A percentile compares a stretch with the other conserved stretches of the same genome.
Evolutionary conservation across 2,329 filamentous ascomycete species (phyloP).

Genomic region (Neofusicoccum sp.): DNA sequence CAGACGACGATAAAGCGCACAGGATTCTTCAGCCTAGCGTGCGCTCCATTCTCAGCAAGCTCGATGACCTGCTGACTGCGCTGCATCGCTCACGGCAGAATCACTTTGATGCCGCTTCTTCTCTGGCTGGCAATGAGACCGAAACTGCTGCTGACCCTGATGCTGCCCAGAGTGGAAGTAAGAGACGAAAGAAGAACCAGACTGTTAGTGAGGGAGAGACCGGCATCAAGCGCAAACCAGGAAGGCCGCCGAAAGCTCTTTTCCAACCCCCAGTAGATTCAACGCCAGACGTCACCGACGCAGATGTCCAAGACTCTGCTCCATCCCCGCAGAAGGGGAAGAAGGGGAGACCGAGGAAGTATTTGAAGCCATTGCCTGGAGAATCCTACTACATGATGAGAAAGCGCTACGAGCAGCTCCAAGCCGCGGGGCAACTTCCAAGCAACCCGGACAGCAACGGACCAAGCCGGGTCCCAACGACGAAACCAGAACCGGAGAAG

Average conservation of each 20-base stretch:
- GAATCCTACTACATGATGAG: constrained; percentile 20
- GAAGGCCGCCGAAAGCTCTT: not conserved
- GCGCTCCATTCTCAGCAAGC: constrained; percentile 65
- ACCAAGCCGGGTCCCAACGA: not conserved
- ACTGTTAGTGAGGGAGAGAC: not conserved
- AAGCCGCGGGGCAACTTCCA: not conserved
- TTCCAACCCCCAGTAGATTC: not conserved
- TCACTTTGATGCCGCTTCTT: constrained; percentile 32
- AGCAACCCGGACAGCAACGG: not conserved
- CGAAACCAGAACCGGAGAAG: not conserved
- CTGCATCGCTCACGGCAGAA: constrained; percentile 67
- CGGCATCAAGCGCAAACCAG: not conserved
- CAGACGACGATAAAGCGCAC: constrained; percentile 68
- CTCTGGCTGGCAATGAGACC: constrained; percentile 25
- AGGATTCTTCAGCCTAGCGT: constrained; percentile 65
- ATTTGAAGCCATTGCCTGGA: not conserved
- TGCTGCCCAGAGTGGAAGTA: not conserved
- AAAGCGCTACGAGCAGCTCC: constrained; percentile 7
- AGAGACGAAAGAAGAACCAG: not conserved
- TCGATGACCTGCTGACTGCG: constrained; percentile 68
- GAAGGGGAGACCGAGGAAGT: constrained; percentile 1
- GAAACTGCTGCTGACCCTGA: constrained; percentile 28
- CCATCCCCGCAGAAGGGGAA: constrained; percentile 17
- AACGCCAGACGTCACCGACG: not conserved
- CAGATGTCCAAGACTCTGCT: not conserved